Conservation (phyloP, 805 yeast genomes). For the Candida michaelii region DNA sequence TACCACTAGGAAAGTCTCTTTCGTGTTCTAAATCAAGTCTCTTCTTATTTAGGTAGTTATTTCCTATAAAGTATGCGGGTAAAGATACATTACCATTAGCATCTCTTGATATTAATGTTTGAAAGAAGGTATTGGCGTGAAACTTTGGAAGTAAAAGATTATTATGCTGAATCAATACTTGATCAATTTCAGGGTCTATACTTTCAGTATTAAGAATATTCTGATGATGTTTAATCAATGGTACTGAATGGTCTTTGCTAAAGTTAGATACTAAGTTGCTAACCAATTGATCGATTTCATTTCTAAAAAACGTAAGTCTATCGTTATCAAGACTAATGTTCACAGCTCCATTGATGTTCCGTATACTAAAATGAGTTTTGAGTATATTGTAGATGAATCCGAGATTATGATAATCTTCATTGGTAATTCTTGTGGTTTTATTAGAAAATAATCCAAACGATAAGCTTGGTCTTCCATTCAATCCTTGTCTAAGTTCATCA, state of each 20-base stretch:
- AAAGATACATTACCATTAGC: conserved; percentile 32
- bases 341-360: conserved; percentile 33
- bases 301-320: conserved; percentile 22
- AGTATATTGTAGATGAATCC: conserved; percentile 32
- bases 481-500: conserved; percentile 26
- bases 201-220: conserved; percentile 13
- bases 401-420: conserved; percentile 31
- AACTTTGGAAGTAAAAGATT: conserved; percentile 36
- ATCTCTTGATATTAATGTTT: conserved; percentile 38
- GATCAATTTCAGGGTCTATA: conserved; percentile 20
- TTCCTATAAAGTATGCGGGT: conserved; percentile 33
- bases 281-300: conserved; percentile 27
- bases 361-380: conserved; percentile 29
- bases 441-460: conserved; percentile 23
- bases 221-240: conserved; percentile 20
- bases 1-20: conserved; percentile 26
- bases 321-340: conserved; percentile 9
- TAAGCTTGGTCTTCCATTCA: conserved; percentile 24
- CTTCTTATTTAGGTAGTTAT: conserved; percentile 25
- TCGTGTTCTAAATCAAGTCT: conserved; percentile 3
- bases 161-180: conserved; percentile 32
- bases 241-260: conserved; percentile 19
- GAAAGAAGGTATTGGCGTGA: conserved; percentile 34
- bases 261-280: conserved; percentile 25
- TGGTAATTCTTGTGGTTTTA: conserved; percentile 14